These are phyloP conservation scores for Coniophora puteana DNA, from an alignment of 1,284 basidiomycete genomes.

Conservation along the genomic window DNA sequence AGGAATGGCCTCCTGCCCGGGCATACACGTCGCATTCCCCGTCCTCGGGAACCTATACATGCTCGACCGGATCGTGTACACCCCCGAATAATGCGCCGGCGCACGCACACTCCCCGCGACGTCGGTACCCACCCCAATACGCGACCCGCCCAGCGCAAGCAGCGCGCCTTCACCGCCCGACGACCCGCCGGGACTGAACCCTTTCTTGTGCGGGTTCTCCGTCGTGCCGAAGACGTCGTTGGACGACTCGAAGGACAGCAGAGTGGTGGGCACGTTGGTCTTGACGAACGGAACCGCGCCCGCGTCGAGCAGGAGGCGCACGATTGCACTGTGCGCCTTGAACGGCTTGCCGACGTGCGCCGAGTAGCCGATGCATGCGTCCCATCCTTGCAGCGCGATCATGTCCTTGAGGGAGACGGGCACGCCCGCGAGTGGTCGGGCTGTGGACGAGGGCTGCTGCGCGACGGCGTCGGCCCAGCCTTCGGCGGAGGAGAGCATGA, in stretches of 20 bases:
- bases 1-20: slow-evolving; percentile 61
- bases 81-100: slow-evolving; percentile 69
- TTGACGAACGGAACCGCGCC: slow-evolving; percentile 79
- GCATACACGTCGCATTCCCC: slow-evolving; percentile 43
- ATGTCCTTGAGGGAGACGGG: slow-evolving; percentile 49
- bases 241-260: slow-evolving; percentile 71
- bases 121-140: slow-evolving; percentile 74
- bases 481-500: slow-evolving; percentile 45
- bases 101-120: slow-evolving; percentile 71
- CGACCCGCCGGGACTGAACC: slow-evolving; percentile 64
- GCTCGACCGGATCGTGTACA: slow-evolving; percentile 61
- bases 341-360: slow-evolving; percentile 43
- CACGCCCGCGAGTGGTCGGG: slow-evolving; percentile 43
- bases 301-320: slow-evolving; percentile 57
- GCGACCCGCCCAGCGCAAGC: slow-evolving; percentile 63
- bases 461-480: slow-evolving; percentile 39
- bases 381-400: slow-evolving; percentile 48
- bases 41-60: slow-evolving; percentile 45
- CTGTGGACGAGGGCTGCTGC: slow-evolving; percentile 14
- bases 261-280: slow-evolving; percentile 70
- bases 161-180: slow-evolving; percentile 72
- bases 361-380: slow-evolving; percentile 62
- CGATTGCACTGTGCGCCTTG: slow-evolving; percentile 43
- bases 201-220: slow-evolving; percentile 58
- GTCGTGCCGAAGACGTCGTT: slow-evolving; percentile 72